Evolutionary conservation across 2,329 filamentous ascomycete genomes (phyloP).

Genomic region (Colletotrichum cuscutae): DNA sequence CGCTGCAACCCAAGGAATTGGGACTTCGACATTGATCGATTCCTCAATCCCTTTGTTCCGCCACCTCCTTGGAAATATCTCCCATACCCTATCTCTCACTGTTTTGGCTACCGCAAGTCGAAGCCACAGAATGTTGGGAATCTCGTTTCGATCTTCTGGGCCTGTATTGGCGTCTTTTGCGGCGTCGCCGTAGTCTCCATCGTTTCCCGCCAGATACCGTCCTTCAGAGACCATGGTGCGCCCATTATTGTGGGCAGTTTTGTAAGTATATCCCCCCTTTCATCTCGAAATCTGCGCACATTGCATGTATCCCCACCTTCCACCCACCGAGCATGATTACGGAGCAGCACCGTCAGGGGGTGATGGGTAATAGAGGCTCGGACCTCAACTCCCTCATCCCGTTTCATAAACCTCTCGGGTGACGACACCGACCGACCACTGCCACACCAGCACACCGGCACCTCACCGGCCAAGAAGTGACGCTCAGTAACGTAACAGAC

Average conservation of each 20-base stretch:
- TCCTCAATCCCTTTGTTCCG: constrained; percentile 77
- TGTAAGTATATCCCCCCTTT: constrained; percentile 57
- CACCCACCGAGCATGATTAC: not conserved
- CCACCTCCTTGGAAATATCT: constrained; percentile 71
- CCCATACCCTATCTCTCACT: constrained; percentile 73
- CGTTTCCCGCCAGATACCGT: constrained; percentile 63
- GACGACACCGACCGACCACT: constrained; percentile 2
- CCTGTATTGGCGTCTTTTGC: constrained; percentile 72
- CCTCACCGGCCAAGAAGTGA: not conserved
- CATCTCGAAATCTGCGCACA: not conserved
- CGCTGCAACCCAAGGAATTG: constrained; percentile 41
- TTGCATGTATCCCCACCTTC: not conserved
- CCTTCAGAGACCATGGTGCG: constrained; percentile 61
- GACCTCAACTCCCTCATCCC: not conserved
- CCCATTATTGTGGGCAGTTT: constrained; percentile 77
- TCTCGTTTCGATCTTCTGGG: constrained; percentile 68
- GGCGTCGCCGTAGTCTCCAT: constrained; percentile 69
- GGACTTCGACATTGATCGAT: constrained; percentile 81
- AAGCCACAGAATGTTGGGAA: constrained; percentile 60
- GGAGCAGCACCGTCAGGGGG: not conserved
- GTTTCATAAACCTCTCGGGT: constrained; percentile 9
- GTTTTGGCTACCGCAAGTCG: constrained; percentile 70
- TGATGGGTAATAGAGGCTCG: not conserved
- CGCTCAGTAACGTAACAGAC: not conserved
- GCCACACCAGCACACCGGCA: not conserved